Evolutionary conservation across 495 filamentous ascomycete genomes (phyloP), one percentile per base, ranked within the genome.

Genomic region (Choiromyces venosus): DNA sequence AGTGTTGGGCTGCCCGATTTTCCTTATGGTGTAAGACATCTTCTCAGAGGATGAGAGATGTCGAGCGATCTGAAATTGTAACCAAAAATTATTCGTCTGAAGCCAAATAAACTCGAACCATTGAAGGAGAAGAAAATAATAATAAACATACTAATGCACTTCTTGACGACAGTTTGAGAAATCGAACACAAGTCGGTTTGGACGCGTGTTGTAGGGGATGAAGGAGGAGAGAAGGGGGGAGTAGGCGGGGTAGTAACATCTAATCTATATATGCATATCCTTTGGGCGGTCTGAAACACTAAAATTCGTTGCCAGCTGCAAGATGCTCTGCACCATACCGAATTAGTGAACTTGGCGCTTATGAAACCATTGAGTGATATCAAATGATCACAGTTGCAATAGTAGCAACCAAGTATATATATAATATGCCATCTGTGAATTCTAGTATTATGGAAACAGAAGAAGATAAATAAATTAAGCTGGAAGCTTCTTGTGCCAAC

Each of bases 1-100:
- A 70, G 95, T 98, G 86, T 97, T 91, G 77, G 93, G 89, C 73
- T 91, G 88, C 76, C 88, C 96, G 80, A 97, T 87, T 88, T 95
- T 97, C 83, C 94, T 89, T 82, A 91, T 83, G 78, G 86, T 85
- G 84, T 91, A 94, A 37, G 78, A 69, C 71, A 80, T 75, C 68
- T 73, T 76, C 67, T 66, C 71, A 46, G 75, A 77, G 46, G 79
- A 67, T 37, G 44, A 81, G 66, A 81, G 40, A 73, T 81, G 80
- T 29, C 80, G 73, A 25, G 80, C 76, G 72, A 81, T 81, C 80
- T 81, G 40, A 25, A 7, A 21, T n/a, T 35, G 37, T 37, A 25
- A 37, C 42, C 2, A 40, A 61, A 37, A 19, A 21, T 36, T 37
- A 70, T 65, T 37, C 12, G 38, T 61, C 25, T 33, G 12, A 61